Conservation (phyloP, 169 alveolate species). For the Perkinsus marinus region DNA sequence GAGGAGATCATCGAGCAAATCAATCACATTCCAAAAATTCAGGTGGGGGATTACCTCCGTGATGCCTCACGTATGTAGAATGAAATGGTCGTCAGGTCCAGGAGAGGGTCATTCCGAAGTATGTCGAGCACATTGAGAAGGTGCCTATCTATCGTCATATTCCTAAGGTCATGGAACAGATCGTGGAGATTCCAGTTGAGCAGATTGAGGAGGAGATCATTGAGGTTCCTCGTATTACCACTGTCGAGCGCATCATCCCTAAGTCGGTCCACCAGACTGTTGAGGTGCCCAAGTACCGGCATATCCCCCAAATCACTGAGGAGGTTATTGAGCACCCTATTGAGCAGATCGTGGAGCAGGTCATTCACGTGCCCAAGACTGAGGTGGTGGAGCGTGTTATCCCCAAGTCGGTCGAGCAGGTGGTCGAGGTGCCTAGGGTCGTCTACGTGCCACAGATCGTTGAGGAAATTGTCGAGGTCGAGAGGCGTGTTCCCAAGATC, state of each 20-base stretch:
- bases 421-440: background rate
- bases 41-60: too few species aligned
- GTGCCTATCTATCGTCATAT: background rate
- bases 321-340: background rate
- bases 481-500: background rate
- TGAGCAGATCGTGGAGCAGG: background rate
- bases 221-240: background rate
- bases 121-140: background rate
- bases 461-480: background rate
- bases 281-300: background rate
- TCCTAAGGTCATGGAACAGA: background rate
- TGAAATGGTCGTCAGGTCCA: too few species aligned
- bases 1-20: background rate
- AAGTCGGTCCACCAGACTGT: background rate
- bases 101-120: background rate
- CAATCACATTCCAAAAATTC: background rate
- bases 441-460: background rate
- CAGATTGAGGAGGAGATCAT: background rate
- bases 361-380: background rate
- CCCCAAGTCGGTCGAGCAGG: background rate
- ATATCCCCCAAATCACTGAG: background rate
- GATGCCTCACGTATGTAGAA: too few species aligned
- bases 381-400: background rate
- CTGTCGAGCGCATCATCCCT: background rate
- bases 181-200: background rate